Base-by-base conservation (phyloP, 805 yeast genomes). In the Nakazawaea anatomiae region DNA sequence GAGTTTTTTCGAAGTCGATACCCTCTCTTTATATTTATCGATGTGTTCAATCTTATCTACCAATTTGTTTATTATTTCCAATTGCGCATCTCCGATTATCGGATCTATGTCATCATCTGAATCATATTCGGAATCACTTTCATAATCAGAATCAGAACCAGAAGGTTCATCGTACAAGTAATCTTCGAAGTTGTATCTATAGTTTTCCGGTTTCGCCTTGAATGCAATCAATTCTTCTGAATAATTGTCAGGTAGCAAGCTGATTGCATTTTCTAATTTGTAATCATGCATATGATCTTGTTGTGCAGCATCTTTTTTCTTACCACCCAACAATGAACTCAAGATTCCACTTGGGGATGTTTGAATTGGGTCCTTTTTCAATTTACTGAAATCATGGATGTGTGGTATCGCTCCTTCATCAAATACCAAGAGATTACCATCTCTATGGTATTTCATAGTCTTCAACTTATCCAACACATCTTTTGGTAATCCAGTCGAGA, bases 41-140 rank as follows among this genome's bases (percentile, higher is more conserved):
- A 73, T 72, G 49, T 70, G 68, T 48, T 75, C 75, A 47, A 79
- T 79, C 53, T 70, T 73, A 12, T 70, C 75, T 42, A 75, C 69
- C 56, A 80, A 63, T 44, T 70, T 67, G 54, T 76, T 74, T 48
- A 79, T 79, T 52, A 79, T 58, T 39, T 68, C 68, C 44, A 78
- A 65, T 55, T 79, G 82, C 10, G 71, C 69, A 35, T 70, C 70
- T 29, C 81, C 82, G 36, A 80, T 77, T 2, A 80, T 80, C 7
- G 75, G 74, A 50, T 70, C 75, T 25, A 71, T 69, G 50, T 67
- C 59, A 51, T 69, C 70, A 47, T 70, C 73, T 2, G 69, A 62
- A 44, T 65, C 73, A 52, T 67, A 69, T 50, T 68, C 67, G 3
- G 61, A 66, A 10, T 63, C 71, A 44, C 57, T 61, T 9, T 55